Evolutionary conservation across 2,329 filamentous ascomycete genomes (phyloP).

Genomic region (Cladosporium sp.): DNA sequence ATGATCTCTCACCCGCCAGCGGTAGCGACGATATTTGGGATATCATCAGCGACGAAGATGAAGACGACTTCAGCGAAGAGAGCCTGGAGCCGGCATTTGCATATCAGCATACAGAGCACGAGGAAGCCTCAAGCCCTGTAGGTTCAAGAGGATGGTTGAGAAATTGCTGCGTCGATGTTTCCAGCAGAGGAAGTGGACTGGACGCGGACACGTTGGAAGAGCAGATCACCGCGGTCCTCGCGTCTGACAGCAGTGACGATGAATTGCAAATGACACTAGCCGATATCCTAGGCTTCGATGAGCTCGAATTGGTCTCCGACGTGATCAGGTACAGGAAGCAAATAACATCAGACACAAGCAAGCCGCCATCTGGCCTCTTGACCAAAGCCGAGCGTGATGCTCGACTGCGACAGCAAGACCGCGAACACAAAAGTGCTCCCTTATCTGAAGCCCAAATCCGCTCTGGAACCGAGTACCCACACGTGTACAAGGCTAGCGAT

Average conservation of each 20-base stretch:
- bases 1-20: constrained; percentile 60
- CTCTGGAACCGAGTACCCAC: constrained; percentile 77
- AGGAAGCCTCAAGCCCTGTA: constrained; percentile 35
- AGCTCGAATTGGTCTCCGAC: constrained; percentile 89
- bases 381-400: constrained; percentile 77
- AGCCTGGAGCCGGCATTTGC: constrained; percentile 43
- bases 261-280: constrained; percentile 88
- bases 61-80: constrained; percentile 65
- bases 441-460: constrained; percentile 71
- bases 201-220: constrained; percentile 69
- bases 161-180: constrained; percentile 66
- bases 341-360: constrained; percentile 51
- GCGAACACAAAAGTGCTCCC: constrained; percentile 75
- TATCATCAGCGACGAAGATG: constrained; percentile 74
- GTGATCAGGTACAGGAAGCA: constrained; percentile 75
- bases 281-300: constrained; percentile 88
- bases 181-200: constrained; percentile 64
- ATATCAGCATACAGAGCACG: constrained; percentile 27
- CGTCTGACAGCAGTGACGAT: constrained; percentile 69
- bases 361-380: constrained; percentile 56
- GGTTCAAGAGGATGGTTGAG: constrained; percentile 64
- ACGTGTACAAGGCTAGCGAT: constrained; percentile 82
- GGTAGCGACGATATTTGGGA: constrained; percentile 88
- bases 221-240: constrained; percentile 74
- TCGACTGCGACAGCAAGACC: constrained; percentile 71